Conservation (phyloP, 169 alveolate species). For the Plasmodium fragile region DNA sequence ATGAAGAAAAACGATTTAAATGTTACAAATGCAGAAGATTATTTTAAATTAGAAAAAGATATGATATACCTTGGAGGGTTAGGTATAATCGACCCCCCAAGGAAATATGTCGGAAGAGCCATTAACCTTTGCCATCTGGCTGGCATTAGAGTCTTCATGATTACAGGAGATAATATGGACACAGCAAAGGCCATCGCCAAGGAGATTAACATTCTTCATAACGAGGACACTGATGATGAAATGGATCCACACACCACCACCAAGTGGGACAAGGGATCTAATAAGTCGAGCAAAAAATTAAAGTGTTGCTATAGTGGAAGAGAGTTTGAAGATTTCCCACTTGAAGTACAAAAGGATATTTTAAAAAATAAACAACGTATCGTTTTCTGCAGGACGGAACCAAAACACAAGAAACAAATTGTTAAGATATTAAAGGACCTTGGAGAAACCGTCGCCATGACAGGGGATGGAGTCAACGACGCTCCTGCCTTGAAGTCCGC, state of each 20-base stretch:
- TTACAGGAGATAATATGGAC: conserved; percentile 98
- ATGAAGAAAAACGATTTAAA: conserved; percentile 78
- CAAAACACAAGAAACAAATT: conserved; percentile 97
- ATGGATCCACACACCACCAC: background rate
- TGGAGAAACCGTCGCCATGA: conserved; percentile 97
- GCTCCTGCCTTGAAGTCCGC: conserved; percentile 99
- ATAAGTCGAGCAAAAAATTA: background rate
- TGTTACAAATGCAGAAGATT: conserved; percentile 77
- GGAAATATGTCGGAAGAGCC: conserved; percentile 96
- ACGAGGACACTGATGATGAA: conserved; percentile 1
- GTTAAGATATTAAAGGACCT: conserved; percentile 94
- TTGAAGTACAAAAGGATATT: conserved; percentile 85
- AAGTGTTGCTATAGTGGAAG: conserved; percentile 93
- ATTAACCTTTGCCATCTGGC: conserved; percentile 96
- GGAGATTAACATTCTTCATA: conserved; percentile 92
- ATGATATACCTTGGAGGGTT: conserved; percentile 95
- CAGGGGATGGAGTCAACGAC: conserved; percentile 99
- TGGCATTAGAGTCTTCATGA: conserved; percentile 99
- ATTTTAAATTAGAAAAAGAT: conserved; percentile 91
- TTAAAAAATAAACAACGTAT: conserved; percentile 90
- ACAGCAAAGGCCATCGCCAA: conserved; percentile 99
- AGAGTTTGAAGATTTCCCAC: conserved; percentile 93
- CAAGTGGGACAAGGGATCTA: background rate
- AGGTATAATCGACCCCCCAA: conserved; percentile 98
- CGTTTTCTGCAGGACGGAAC: conserved; percentile 99